Percentiles rank a stretch among this genome's conserved stretches.
These are phyloP conservation scores for Ciborinia camelliae DNA, from an alignment of 2,329 filamentous ascomycete genomes.

Conservation along the genomic window DNA sequence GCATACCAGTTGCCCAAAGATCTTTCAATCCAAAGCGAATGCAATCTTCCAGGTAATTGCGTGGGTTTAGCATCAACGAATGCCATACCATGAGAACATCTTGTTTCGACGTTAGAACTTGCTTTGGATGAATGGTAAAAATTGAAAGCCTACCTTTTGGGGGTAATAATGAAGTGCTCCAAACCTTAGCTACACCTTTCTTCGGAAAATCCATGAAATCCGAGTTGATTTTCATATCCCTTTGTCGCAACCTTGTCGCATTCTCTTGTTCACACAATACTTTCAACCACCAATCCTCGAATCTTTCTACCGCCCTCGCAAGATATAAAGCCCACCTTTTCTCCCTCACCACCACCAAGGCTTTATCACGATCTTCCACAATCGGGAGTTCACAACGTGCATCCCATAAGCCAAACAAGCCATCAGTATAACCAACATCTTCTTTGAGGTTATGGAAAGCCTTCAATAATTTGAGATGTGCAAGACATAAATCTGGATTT, in stretches of 20 bases:
- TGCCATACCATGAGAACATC: conserved; percentile 81
- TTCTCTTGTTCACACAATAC: conserved; percentile 27
- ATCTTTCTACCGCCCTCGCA: conserved; percentile 63
- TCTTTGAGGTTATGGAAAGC: conserved; percentile 66
- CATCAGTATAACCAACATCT: conserved; percentile 61
- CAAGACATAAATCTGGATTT: conserved; percentile 57
- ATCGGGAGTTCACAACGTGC: conserved; percentile 35
- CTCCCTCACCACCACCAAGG: conserved; percentile 56
- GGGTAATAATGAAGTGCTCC: conserved; percentile 41
- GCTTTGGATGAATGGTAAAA: background rate
- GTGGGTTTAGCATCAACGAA: conserved; percentile 73
- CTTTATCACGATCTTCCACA: conserved; percentile 36
- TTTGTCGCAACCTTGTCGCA: conserved; percentile 28
- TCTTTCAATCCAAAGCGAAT: conserved; percentile 54
- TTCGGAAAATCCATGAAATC: conserved; percentile 19
- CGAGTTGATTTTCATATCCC: conserved; percentile 23
- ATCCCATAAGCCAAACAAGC: conserved; percentile 62
- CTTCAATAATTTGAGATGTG: conserved; percentile 70
- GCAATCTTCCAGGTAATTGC: conserved; percentile 71
- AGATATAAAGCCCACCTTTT: conserved; percentile 72
- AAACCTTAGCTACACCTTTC: conserved; percentile 27
- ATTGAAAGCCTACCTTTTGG: conserved; percentile 51
- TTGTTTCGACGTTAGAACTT: conserved; percentile 29
- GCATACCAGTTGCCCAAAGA: conserved; percentile 61
- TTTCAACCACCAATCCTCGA: conserved; percentile 59